These are phyloP conservation scores for Babesia microti DNA, from an alignment of 169 alveolate genomes.

Conservation along the genomic window DNA sequence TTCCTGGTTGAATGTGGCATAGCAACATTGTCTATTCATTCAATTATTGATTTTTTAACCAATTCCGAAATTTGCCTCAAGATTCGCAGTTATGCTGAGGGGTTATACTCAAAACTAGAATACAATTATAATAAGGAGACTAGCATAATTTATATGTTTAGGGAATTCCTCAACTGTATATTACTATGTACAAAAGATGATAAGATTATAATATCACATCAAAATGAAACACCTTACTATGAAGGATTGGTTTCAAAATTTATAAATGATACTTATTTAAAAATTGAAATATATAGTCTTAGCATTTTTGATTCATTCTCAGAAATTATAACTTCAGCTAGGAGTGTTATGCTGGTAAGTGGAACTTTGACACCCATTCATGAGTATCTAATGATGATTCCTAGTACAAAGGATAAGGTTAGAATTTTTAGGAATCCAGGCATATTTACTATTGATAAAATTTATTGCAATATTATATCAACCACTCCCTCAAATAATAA, in stretches of 20 bases:
- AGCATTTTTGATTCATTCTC: too few relatives aligned
- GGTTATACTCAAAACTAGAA: too few relatives aligned
- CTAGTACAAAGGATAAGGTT: conserved; percentile 9
- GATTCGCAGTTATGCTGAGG: conserved; percentile 10
- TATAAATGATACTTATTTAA: too few relatives aligned
- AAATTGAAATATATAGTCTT: too few relatives aligned
- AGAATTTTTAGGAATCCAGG: conserved; percentile 27
- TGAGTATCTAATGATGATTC: conserved; percentile 21
- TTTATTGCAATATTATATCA: conserved; percentile 14
- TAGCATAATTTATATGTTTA: conserved; percentile 10
- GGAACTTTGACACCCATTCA: conserved; percentile 46
- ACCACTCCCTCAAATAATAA: too few relatives aligned
- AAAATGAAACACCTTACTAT: too few relatives aligned
- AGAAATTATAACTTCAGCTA: too few relatives aligned
- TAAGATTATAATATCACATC: conserved; percentile 8
- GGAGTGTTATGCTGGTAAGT: conserved; percentile 34
- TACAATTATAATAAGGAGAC: too few relatives aligned
- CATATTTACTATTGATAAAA: conserved; percentile 14
- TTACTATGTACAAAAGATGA: conserved; percentile 19
- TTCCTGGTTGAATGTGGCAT: conserved; percentile 16
- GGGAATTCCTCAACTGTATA: conserved; percentile 13
- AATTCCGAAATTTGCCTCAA: conserved; percentile 19
- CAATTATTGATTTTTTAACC: conserved; percentile 9
- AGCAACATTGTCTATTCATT: conserved; percentile 16
- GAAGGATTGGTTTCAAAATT: too few relatives aligned